Evolutionary conservation across 345 rosid genomes (phyloP), one percentile per base, ranked within the genome.

Genomic region (Eucalyptus pauciflora): DNA sequence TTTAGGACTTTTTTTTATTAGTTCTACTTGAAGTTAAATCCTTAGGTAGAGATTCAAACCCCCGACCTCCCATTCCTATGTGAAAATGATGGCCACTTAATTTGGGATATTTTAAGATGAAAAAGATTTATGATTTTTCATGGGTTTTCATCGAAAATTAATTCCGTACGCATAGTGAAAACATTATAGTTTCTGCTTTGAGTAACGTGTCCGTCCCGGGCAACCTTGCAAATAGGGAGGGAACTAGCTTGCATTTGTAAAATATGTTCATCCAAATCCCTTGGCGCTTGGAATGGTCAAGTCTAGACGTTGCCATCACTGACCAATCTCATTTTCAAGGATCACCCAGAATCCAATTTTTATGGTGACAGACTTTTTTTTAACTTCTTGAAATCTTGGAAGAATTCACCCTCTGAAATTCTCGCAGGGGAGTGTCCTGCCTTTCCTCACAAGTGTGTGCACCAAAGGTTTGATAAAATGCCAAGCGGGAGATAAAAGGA

Each of bases 1-100:
- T 13, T 54, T 1, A 7, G 1, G 4, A 51, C 22, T 41, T 51
- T 51, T 17, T 50, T 50, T 51, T 51, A 17, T 51, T 0, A 0
- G 0, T 51, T 51, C 9, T 17, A 17, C 41, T 37, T 37, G 41
- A 37, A 37, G 41, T 37, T 37, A 37, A 37, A 37, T 37, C 41
- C 41, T 37, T 4, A 37, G 41, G 3, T 37, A 37, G 41, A 37
- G 7, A 50, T 51, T 51, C 20, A 51, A 51, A 51, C 2, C 9
- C 56, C 9, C 0, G 20, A 51, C 24, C 9, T 52, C 3, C 0
- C 2, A 51, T 51, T 7, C 9, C 4, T 9, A 52, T 52, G 0
- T 52, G 56, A 52, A 4, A 17, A 52, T 6, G 0, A 7, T 50
- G 7, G 1, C 20, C 20, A 50, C 3, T 50, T 3, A 27, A 60